Percentiles rank a stretch among this genome's conserved stretches.
Conservation (phyloP, 108 stramenopile species). For the Pseudonitzschia multiseries region DNA sequence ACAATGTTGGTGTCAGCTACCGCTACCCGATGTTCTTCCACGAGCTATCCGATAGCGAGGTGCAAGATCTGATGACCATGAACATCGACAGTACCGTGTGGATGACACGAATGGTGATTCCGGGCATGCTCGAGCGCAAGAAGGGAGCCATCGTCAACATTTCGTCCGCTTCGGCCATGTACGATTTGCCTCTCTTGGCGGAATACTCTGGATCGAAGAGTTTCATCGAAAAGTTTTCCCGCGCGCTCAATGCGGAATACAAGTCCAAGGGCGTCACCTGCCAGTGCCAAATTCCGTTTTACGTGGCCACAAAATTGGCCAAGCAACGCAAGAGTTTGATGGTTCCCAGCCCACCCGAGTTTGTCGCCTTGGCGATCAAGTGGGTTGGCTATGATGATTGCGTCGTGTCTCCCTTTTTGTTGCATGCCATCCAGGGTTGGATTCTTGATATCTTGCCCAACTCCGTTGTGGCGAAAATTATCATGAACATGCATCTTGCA, state of each 20-base stretch:
- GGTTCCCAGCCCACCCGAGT: slow-evolving; percentile 87
- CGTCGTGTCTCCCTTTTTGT: slow-evolving; percentile 88
- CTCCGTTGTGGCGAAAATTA: slow-evolving; percentile 53
- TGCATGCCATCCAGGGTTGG: slow-evolving; percentile 93
- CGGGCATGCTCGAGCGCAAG: slow-evolving; percentile 88
- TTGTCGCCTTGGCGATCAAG: slow-evolving; percentile 72
- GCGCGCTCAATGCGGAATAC: slow-evolving; percentile 91
- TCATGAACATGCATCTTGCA: slow-evolving; percentile 89
- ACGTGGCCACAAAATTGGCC: slow-evolving; percentile 96
- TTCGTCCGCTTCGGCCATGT: slow-evolving; percentile 90
- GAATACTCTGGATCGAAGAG: slow-evolving; percentile 97
- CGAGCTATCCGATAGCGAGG: slow-evolving; percentile 87
- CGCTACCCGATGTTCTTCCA: slow-evolving; percentile 95
- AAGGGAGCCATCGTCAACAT: slow-evolving; percentile 95
- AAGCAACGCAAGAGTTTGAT: slow-evolving; percentile 91
- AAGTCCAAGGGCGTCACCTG: slow-evolving; percentile 83
- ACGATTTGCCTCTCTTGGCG: slow-evolving; percentile 92
- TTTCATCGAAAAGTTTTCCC: slow-evolving; percentile 93
- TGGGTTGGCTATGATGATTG: slow-evolving; percentile 85
- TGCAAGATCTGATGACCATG: slow-evolving; percentile 77
- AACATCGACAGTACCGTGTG: slow-evolving; percentile 94
- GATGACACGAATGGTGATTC: slow-evolving; percentile 95
- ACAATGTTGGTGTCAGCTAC: slow-evolving; percentile 99
- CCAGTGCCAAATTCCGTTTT: slow-evolving; percentile 96
- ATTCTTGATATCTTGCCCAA: slow-evolving; percentile 76